These are phyloP conservation scores for Xylaria sp. DNA, from an alignment of 2,329 filamentous ascomycete species.

Conservation along the genomic window DNA sequence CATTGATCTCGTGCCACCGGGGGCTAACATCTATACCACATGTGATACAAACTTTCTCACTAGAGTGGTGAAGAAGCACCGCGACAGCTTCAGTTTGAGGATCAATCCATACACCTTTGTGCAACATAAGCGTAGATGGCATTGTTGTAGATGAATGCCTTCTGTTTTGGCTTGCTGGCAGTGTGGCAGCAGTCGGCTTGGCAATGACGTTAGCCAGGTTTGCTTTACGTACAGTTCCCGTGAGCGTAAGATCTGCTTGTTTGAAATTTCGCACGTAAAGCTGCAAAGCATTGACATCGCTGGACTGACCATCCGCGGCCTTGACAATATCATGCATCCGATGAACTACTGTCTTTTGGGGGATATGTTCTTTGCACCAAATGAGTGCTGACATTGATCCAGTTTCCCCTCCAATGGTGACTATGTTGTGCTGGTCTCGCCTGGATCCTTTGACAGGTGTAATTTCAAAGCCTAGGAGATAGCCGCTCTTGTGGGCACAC, in stretches of 20 bases:
- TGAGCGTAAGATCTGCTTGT: conserved; percentile 89
- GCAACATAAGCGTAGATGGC: conserved; percentile 42
- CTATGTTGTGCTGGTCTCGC: conserved; percentile 81
- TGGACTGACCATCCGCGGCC: conserved; percentile 53
- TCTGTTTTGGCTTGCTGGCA: conserved; percentile 58
- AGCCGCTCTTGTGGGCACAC: conserved; percentile 86
- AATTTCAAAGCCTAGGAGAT: conserved; percentile 89
- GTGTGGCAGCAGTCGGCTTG: conserved; percentile 61
- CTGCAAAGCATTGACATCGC: conserved; percentile 75
- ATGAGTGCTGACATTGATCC: conserved; percentile 87
- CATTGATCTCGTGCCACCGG: conserved; percentile 74
- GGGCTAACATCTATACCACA: conserved; percentile 78
- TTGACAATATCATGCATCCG: conserved; percentile 80
- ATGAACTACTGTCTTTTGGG: conserved; percentile 78
- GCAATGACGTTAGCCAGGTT: conserved; percentile 76
- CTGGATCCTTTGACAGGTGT: conserved; percentile 89
- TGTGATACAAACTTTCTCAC: conserved; percentile 69
- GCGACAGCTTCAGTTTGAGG: conserved; percentile 44
- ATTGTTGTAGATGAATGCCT: conserved; percentile 66
- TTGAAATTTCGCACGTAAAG: conserved; percentile 91
- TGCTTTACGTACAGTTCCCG: conserved; percentile 92
- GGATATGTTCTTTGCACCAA: conserved; percentile 91
- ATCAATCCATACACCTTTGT: conserved; percentile 45
- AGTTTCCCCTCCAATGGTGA: conserved; percentile 82
- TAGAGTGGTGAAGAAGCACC: conserved; percentile 51